Conservation (phyloP, 805 yeast species). For the Sugiyamaella americana region DNA sequence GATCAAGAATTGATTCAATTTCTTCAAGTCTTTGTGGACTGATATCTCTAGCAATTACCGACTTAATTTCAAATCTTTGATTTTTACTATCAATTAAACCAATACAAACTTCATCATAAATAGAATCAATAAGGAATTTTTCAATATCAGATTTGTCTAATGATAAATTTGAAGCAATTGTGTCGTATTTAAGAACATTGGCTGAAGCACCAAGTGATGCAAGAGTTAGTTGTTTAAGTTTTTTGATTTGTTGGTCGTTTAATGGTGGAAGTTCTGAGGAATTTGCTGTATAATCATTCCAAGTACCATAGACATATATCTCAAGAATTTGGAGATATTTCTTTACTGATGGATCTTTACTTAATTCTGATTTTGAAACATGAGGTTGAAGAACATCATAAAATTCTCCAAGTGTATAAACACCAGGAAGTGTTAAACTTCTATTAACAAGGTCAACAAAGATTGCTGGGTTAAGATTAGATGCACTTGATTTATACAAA, state of each 20-base stretch:
- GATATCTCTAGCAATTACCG: conserved; percentile 19
- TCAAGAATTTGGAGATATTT: background rate
- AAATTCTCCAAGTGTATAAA: background rate
- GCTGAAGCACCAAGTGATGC: conserved; percentile 16
- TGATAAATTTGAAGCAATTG: conserved; percentile 1
- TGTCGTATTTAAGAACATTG: conserved; percentile 13
- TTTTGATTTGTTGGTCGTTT: conserved; percentile 13
- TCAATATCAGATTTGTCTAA: conserved; percentile 16
- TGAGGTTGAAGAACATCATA: background rate
- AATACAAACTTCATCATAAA: conserved; percentile 21
- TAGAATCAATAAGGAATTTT: conserved; percentile 19
- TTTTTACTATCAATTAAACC: conserved; percentile 25
- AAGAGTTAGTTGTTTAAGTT: conserved; percentile 22
- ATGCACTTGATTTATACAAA: background rate
- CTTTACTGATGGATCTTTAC: background rate
- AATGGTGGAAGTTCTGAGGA: background rate
- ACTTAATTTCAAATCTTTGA: conserved; percentile 17
- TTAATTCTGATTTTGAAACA: background rate
- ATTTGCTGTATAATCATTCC: background rate
- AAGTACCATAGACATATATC: background rate
- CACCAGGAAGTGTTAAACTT: background rate
- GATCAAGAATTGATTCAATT: background rate
- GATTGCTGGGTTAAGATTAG: background rate
- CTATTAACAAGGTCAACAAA: background rate
- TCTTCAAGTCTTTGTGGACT: conserved; percentile 13